Evolutionary conservation across 139 green algal genomes (phyloP).

Genomic region (Tetraselmis striata): DNA sequence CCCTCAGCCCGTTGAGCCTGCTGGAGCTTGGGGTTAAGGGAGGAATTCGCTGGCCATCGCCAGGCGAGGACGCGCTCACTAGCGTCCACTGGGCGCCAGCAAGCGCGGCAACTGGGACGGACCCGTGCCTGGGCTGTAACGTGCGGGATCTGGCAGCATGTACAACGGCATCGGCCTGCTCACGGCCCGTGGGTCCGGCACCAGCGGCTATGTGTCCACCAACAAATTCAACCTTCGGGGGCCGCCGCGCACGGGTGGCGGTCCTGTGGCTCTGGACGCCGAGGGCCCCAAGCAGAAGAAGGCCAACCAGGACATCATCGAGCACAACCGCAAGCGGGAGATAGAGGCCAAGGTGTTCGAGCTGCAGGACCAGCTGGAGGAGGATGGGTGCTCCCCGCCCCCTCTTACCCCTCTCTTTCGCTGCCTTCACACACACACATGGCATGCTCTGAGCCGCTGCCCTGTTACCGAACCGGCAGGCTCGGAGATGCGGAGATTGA

Average conservation of each 20-base stretch:
- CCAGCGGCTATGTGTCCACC: constrained; percentile 86
- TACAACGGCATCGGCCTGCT: constrained; percentile 94
- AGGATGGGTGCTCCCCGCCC: constrained; percentile 54
- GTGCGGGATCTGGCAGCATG: too few species aligned
- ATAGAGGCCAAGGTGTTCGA: constrained; percentile 85
- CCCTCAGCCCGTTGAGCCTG: too few species aligned
- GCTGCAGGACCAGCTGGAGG: constrained; percentile 71
- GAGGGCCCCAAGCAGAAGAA: constrained; percentile 34
- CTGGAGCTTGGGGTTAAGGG: too few species aligned
- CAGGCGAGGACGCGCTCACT: too few species aligned
- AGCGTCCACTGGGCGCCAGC: too few species aligned
- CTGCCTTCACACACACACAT: too few species aligned
- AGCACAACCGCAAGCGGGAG: constrained; percentile 88
- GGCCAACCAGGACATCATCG: constrained; percentile 80
- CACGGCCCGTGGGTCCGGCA: constrained; percentile 83
- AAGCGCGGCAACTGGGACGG: too few species aligned
- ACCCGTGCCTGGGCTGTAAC: too few species aligned
- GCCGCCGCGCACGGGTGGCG: neutral
- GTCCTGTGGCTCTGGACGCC: constrained; percentile 11
- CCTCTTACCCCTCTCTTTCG: neutral
- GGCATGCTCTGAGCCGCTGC: too few species aligned
- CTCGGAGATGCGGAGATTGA: too few species aligned
- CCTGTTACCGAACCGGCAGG: too few species aligned
- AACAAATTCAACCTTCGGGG: constrained; percentile 90
- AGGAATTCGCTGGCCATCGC: too few species aligned